Conservation (phyloP, 139 green algal genomes). For the Coccomyxa sp. region DNA sequence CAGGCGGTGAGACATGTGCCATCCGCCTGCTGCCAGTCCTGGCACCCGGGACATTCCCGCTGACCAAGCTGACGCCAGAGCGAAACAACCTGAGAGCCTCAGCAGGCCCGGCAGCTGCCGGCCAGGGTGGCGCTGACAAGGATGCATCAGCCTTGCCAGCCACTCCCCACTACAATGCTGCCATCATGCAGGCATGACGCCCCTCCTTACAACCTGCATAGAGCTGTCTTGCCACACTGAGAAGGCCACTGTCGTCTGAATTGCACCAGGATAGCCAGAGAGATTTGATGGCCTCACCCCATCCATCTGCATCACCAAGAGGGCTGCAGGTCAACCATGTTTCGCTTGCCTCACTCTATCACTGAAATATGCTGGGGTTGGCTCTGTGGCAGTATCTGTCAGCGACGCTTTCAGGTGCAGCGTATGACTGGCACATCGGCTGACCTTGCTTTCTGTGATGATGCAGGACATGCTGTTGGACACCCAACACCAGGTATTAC, state of each 20-base stretch:
- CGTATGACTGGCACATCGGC: neutral
- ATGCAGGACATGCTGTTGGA: conserved; percentile 51
- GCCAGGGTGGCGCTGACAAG: neutral
- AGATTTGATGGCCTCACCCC: neutral
- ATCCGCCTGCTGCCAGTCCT: conserved; percentile 16
- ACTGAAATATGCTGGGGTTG: neutral
- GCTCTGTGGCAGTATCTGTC: neutral
- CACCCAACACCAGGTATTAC: conserved; percentile 25
- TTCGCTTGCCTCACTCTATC: neutral
- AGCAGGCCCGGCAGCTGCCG: conserved; percentile 1
- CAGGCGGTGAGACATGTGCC: neutral
- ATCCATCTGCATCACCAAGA: no score
- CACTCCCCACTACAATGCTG: conserved; percentile 25
- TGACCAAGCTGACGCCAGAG: conserved; percentile 47
- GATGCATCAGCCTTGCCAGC: conserved; percentile 2
- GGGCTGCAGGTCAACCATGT: neutral
- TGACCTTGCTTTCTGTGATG: neutral
- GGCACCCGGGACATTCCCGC: conserved; percentile 29
- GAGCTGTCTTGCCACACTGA: neutral
- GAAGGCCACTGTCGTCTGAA: neutral
- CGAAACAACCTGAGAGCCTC: conserved; percentile 41
- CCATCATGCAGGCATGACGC: conserved; percentile 44
- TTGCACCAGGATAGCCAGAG: neutral
- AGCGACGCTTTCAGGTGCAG: neutral
- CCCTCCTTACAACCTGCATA: no score